Conservation (phyloP, 2,329 filamentous ascomycete species). For the Xylariaceae sp. region DNA sequence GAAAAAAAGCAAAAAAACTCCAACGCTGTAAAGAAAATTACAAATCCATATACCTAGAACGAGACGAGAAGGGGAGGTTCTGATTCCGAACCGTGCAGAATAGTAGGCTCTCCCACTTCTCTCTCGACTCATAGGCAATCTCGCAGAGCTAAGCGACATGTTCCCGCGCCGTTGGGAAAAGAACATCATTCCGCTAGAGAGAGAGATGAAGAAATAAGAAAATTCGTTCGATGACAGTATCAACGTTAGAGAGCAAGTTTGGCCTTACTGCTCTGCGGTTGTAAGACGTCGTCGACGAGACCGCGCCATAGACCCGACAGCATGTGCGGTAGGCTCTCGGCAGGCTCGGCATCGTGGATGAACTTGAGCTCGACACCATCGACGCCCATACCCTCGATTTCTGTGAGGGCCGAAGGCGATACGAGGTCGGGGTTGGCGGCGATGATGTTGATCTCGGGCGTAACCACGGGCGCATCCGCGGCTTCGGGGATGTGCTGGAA, state of each 20-base stretch:
- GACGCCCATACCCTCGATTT: conserved; percentile 53
- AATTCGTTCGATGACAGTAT: conserved; percentile 16
- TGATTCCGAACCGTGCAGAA: not conserved
- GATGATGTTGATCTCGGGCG: conserved; percentile 49
- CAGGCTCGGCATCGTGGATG: conserved; percentile 36
- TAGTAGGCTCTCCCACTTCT: no score
- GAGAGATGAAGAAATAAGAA: conserved; percentile 23
- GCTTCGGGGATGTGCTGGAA: conserved; percentile 41
- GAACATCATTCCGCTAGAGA: not conserved
- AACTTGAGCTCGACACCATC: conserved; percentile 54
- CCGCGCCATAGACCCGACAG: conserved; percentile 52
- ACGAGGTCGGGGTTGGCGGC: conserved; percentile 52
- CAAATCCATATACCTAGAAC: not conserved
- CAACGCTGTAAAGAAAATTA: not conserved
- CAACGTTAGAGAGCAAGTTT: conserved; percentile 27
- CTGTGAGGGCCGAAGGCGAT: conserved; percentile 47
- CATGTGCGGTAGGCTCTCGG: conserved; percentile 40
- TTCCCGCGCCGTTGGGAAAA: not conserved
- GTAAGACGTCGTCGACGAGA: conserved; percentile 44
- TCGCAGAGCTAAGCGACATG: not conserved
- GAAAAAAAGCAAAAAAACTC: no score
- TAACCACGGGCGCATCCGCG: conserved; percentile 37
- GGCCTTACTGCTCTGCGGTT: conserved; percentile 26
- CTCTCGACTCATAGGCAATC: not conserved
- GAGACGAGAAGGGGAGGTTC: not conserved